Evolutionary conservation across 352 stramenopile species (phyloP), one percentile per base, ranked within the genome.

Genomic region (Phytophthora crassamura): DNA sequence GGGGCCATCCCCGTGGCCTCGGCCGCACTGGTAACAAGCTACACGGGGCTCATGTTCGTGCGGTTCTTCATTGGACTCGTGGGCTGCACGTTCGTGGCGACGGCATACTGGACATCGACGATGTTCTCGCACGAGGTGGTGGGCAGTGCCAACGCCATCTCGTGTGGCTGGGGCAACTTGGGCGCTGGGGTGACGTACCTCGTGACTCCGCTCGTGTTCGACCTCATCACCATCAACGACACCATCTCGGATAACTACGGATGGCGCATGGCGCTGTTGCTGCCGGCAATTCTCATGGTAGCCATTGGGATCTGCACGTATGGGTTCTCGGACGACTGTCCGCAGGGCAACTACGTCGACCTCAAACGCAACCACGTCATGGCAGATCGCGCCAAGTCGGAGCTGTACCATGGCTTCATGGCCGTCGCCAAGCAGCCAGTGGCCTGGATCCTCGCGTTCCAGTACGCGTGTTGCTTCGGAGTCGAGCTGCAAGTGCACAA

Each of bases 401-500:
- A 74, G 25, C 36, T 74, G 30, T 54, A 67, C 39, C 56, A 62
- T 18, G 67, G 58, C 2, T 78, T 75, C 35, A 75, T 52, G 65
- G 86, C 65, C 14, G 91, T 75, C 1, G 42, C 55, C 5, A 59
- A 63, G 16, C 59, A 62, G 2, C 71, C 77, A 0, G 94, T 94
- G 55, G 90, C 85, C 15, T 98, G 92, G 92, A 68, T 98, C 47
- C 75, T 98, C 22, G 90, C 90, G 39, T 72, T 97, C 58, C 89
- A 98, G 62, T 98, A 98, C 59, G 93, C 85, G 7, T 90, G 82
- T 56, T 98, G 86, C 78, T 98, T 98, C 57, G 94, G 94, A 42
- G 85, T 98, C 45, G 94, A 98, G 69, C 73, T 98, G 6, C 96
- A 95, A 67, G 90, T 98, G 55, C 96, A 98, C 81, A 98, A 98